A percentile compares a stretch with the other conserved stretches of the same genome.
phyloP scores from a whole-genome alignment of 305 asterid species.

The Solanum hybrid region DNA sequence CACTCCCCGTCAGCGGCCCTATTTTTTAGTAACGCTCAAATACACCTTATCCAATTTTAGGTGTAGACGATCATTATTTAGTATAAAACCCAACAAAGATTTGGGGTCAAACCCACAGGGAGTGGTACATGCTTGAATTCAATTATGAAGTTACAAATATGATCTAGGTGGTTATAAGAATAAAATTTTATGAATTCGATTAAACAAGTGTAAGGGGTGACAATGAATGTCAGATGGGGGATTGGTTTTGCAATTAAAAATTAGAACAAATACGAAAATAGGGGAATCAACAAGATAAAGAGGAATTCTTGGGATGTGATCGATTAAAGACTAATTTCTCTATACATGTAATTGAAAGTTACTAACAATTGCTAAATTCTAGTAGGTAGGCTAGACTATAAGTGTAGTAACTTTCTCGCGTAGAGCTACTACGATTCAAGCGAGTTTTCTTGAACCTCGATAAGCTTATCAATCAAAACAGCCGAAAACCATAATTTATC shows the following conservation, averaged over 20 bases:
- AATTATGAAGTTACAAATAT: not conserved
- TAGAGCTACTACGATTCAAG: not conserved
- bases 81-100: not conserved
- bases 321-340: not conserved
- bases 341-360: not conserved
- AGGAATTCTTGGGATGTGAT: not conserved
- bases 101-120: not conserved
- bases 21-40: not conserved
- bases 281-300: not conserved
- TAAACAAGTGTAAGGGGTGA: not conserved
- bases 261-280: too few relatives aligned
- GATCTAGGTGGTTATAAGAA: not conserved
- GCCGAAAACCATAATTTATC: too few relatives aligned
- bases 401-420: not conserved
- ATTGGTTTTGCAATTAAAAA: too few relatives aligned
- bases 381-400: not conserved
- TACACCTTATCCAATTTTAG: not conserved
- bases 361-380: not conserved
- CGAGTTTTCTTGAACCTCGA: not conserved
- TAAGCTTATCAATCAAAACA: not conserved
- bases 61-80: not conserved
- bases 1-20: fast-evolving
- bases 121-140: not conserved
- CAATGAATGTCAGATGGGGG: not conserved
- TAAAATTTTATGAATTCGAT: too few relatives aligned